Evolutionary conservation across 1,139 yeast species (phyloP).

Genomic region (Nakaseomyces nivariensis): DNA sequence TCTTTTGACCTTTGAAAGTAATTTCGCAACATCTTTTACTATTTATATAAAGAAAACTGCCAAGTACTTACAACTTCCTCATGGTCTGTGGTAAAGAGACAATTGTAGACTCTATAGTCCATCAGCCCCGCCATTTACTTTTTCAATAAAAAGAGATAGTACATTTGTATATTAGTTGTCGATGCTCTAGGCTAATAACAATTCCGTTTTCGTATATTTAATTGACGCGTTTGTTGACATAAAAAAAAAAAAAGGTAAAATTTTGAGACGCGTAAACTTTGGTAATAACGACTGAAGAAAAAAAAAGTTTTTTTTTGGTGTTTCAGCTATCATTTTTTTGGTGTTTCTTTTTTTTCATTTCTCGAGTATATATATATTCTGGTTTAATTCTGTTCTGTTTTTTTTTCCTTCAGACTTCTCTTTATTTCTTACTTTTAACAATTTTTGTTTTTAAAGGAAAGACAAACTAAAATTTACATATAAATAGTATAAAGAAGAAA

Average conservation of each 20-base stretch:
- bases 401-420: background rate
- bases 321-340: background rate
- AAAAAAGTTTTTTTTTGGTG: no score
- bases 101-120: no score
- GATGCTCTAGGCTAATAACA: background rate
- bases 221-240: background rate
- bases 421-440: background rate
- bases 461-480: background rate
- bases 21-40: no score
- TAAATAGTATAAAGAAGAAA: conserved; percentile 22
- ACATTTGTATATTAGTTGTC: no score
- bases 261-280: no score
- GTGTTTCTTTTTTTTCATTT: background rate
- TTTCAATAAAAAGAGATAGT: no score
- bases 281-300: no score
- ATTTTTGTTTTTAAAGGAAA: background rate
- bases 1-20: no score
- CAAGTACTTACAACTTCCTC: no score
- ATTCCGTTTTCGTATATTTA: background rate
- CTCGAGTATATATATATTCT: background rate
- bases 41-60: no score
- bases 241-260: background rate
- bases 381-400: background rate
- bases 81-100: no score
- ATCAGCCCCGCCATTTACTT: no score